Base-by-base conservation (phyloP, 352 stramenopile species). In the Blastocystis sp. region DNA sequence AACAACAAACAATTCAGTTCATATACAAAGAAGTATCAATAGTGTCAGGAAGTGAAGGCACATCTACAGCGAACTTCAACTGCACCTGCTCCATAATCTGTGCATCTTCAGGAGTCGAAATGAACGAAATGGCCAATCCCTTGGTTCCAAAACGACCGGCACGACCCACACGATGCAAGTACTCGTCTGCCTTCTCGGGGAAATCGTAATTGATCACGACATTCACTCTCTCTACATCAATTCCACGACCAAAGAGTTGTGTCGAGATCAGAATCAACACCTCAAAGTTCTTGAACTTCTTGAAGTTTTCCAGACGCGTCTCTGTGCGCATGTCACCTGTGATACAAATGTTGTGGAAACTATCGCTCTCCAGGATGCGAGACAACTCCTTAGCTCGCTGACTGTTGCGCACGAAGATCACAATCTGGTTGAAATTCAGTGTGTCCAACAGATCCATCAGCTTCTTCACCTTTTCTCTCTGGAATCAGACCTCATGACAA, bases 121-220 rank as follows among this genome's bases (percentile, higher is more conserved):
- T 97, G 91, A 99, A 99, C 85, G 93, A 98, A 92, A 99, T 98
- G 71, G 96, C 97, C 88, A 99, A 93, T 91, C 97, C 97, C 92
- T 99, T 99, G 71, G 96, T 99, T 88, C 97, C 97, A 90, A 99
- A 99, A 91, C 97, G 94, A 89, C 97, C 97, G 27, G 97, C 96
- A 91, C 97, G 94, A 87, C 97, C 97, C 27, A 91, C 93, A 89
- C 97, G 94, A 91, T 99, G 97, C 66, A 99, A 92, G 91, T 99
- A 99, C 90, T 98, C 94, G 92, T 99, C 96, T 56, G 92, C 93
- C 90, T 95, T 93, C 85, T 95, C 69, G 78, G 97, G 96, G 92
- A 99, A 99, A 90, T 99, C 97, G 91, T 99, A 99, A 93, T 99
- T 99, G 89, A 99, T 96, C 54, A 99, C 97, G 88, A 99, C 97